Base-by-base conservation (phyloP, 768 basidiomycete species). In the Mycena belliarum region DNA sequence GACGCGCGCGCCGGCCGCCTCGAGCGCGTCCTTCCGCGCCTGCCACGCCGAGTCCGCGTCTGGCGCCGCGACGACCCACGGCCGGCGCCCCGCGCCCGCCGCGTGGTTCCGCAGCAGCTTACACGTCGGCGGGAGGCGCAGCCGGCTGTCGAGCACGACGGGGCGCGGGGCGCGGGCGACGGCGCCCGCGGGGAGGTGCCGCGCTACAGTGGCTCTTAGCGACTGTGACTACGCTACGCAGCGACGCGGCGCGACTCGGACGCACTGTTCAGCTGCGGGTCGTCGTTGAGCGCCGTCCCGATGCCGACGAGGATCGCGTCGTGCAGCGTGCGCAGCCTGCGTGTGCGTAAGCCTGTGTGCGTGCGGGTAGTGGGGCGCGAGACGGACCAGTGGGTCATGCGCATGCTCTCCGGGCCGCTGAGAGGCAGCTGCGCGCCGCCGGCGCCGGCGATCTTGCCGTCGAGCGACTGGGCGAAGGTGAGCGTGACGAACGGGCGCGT, bases 181-280 rank as follows among this genome's bases (percentile, higher is more conserved):
- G 12, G 33, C 57, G 65, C 41, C 55, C 16, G 47, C 71, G 47
- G 68, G 74, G 43, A 89, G 76, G 67, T 81, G 78, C 26, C 84
- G 83, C 46, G 82, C 88, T 89, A 28, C 28, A 6, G 41, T 29
- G 23, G 11, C 21, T 29, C n/a, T n/a, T n/a, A n/a, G n/a, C n/a
- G n/a, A n/a, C n/a, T n/a, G n/a, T n/a, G n/a, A n/a, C n/a, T n/a
- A n/a, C n/a, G n/a, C n/a, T n/a, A n/a, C n/a, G n/a, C n/a, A n/a
- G n/a, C n/a, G n/a, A n/a, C n/a, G n/a, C n/a, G n/a, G n/a, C n/a
- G n/a, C n/a, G n/a, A n/a, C n/a, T n/a, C n/a, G n/a, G n/a, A 69
- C 85, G 63, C 64, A 92, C 95, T 85, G 65, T 95, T 96, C n/a
- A 99, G 78, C 67, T 97, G 91, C 5, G 96, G 96, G 69, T 99